Base-by-base conservation (phyloP, 2,329 filamentous ascomycete genomes). In the Calonectria montana region DNA sequence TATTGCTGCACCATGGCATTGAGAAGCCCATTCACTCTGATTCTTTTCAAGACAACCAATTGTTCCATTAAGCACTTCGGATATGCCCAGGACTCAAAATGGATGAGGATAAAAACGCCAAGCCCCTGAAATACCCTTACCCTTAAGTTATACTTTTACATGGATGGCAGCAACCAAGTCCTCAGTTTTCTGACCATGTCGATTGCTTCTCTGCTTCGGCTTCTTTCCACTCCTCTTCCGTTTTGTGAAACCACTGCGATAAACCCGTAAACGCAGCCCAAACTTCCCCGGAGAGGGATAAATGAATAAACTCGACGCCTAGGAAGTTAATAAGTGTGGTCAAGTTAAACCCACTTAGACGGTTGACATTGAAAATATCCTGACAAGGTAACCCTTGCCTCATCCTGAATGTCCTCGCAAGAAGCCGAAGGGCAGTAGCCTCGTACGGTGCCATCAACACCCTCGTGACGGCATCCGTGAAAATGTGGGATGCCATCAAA, bases 391-490 rank as follows among this genome's bases (percentile, higher is more conserved):
- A 75, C 1, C 86, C 86, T 65, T 82, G 79, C 31, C 82, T 82
- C 9, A 78, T 70, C 12, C 84, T 83, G 71, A 85, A 87, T 25
- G 83, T 78, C 43, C 84, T 82, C 2, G 87, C 88, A 25, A 89
- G 75, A 3, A 84, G 76, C 3, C 88, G 82, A 23, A 89, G 80
- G 2, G 84, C 83, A 12, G 85, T 79, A 0, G 87, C 85, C 62
- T 91, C 89, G 37, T 86, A 80, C 1, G 88, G 88, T 16, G 84
- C 82, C 37, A 87, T 81, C 2, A 87, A 31, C 8, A 89, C 59
- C 37, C 87, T 84, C 0, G 85, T 80, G 1, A 83, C 74, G 2
- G 87, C 81, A 27, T 86, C 83, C 0, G 87, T 84, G 29, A 90
- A 80, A 3, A 89, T 84, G 48, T 87, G 85, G 0, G 86, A 82